phyloP scores from a whole-genome alignment of 2,329 filamentous ascomycete species.

The Lachnellula cervina region DNA sequence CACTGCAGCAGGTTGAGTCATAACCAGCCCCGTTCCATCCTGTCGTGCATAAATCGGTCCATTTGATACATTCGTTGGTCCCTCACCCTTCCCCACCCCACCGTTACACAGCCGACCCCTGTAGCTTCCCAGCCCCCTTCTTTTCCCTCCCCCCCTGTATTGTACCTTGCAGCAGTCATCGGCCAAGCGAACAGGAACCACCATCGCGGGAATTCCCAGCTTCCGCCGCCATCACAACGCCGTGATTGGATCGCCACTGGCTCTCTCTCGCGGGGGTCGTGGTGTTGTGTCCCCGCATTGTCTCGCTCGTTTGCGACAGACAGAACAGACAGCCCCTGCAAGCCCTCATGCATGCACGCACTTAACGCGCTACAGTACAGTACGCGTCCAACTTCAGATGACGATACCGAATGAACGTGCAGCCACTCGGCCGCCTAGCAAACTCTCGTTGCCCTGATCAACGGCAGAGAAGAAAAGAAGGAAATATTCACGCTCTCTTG shows the following conservation, averaged over 20 bases:
- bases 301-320: background rate
- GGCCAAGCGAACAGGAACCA: conserved; percentile 1
- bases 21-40: background rate
- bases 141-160: background rate
- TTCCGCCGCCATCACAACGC: background rate
- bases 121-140: conserved; percentile 6
- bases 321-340: background rate
- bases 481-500: background rate
- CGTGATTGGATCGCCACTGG: conserved; percentile 1
- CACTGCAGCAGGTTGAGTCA: conserved; percentile 9
- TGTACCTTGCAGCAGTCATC: conserved; percentile 10
- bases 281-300: background rate
- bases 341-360: conserved; percentile 25
- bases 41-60: conserved; percentile 12
- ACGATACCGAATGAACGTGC: conserved; percentile 12
- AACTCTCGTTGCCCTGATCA: conserved; percentile 14
- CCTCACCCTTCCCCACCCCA: background rate
- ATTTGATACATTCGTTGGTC: conserved; percentile 6
- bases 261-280: background rate
- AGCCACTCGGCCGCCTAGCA: conserved; percentile 7
- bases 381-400: conserved; percentile 8
- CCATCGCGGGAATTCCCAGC: background rate
- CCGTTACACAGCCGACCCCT: background rate
- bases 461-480: conserved; percentile 6
- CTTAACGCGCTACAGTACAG: conserved; percentile 27